Evolutionary conservation across 768 basidiomycete genomes (phyloP).

Genomic region (Tephrocybe sp.): DNA sequence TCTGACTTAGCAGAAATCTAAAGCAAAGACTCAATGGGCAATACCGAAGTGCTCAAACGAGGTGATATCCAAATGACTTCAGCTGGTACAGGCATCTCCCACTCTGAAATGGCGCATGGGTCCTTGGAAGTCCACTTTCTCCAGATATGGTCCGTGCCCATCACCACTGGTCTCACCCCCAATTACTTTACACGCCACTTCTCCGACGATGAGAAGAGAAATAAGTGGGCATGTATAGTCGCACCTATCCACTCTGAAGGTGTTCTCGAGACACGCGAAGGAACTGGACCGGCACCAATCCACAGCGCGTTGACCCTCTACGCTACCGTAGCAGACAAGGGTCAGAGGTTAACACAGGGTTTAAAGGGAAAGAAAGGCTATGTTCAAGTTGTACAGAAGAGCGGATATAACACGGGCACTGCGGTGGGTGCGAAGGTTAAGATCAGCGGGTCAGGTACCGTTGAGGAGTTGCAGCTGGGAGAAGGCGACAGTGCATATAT

Average conservation of each 20-base stretch:
- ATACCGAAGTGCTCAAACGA: slow-evolving; percentile 82
- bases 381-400: slow-evolving; percentile 84
- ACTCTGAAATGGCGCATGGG: slow-evolving; percentile 56
- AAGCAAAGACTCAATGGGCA: slow-evolving; percentile 89
- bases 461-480: slow-evolving; percentile 48
- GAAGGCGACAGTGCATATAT: slow-evolving; percentile 92
- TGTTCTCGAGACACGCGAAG: slow-evolving; percentile 62
- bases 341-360: slow-evolving; percentile 47
- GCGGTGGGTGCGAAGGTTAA: slow-evolving; percentile 59
- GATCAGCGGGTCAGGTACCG: slow-evolving; percentile 33
- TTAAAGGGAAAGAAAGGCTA: slow-evolving; percentile 65
- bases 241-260: slow-evolving; percentile 62
- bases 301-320: slow-evolving; percentile 66
- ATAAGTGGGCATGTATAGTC: slow-evolving; percentile 70
- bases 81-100: slow-evolving; percentile 86
- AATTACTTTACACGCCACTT: slow-evolving; percentile 88
- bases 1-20: neutral
- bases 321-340: slow-evolving; percentile 65
- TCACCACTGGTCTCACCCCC: slow-evolving; percentile 52
- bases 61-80: slow-evolving; percentile 91
- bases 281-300: slow-evolving; percentile 76
- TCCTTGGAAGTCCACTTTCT: slow-evolving; percentile 44
- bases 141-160: slow-evolving; percentile 49
- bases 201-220: slow-evolving; percentile 73
- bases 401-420: slow-evolving; percentile 66